Evolutionary conservation across 164 flowering plant species (phyloP).

Genomic region (Hamamelis virginiana): DNA sequence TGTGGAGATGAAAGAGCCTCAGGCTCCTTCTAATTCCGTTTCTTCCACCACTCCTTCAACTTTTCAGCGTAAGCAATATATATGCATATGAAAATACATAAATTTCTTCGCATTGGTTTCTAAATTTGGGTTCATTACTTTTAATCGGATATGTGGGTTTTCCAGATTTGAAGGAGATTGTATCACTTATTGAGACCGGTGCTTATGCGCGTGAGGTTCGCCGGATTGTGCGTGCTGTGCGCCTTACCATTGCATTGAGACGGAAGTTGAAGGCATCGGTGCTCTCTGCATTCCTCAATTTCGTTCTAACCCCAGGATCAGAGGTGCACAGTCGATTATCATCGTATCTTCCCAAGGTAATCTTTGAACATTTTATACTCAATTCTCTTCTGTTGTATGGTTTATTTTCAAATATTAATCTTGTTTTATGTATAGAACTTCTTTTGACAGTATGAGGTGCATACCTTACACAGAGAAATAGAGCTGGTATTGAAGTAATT

Average conservation of each 20-base stretch:
- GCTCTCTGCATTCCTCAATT: conserved; percentile 59
- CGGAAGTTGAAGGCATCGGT: conserved; percentile 60
- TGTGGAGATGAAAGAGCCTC: conserved; percentile 77
- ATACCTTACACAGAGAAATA: too few species aligned
- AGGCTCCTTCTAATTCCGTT: conserved; percentile 52
- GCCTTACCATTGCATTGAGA: conserved; percentile 68
- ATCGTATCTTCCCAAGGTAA: conserved; percentile 82
- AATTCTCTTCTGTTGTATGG: too few species aligned
- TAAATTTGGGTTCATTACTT: conserved; percentile 1
- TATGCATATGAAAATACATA: too few species aligned
- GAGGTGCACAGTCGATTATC: conserved; percentile 58
- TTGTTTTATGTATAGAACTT: too few species aligned
- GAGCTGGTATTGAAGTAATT: too few species aligned
- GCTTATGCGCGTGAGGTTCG: conserved; percentile 73
- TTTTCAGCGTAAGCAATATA: conserved; percentile 50
- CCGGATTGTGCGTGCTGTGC: conserved; percentile 60
- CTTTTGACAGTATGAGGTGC: too few species aligned
- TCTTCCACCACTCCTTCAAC: conserved; percentile 45
- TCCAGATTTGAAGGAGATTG: conserved; percentile 83
- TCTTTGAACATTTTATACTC: background rate
- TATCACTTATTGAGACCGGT: conserved; percentile 65
- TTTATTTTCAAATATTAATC: too few species aligned
- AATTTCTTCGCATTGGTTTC: background rate
- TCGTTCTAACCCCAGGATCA: conserved; percentile 62
- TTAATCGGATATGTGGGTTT: background rate